Evolutionary conservation across 176 grass and related monocot genomes (phyloP).

Genomic region (Zizania latifolia): DNA sequence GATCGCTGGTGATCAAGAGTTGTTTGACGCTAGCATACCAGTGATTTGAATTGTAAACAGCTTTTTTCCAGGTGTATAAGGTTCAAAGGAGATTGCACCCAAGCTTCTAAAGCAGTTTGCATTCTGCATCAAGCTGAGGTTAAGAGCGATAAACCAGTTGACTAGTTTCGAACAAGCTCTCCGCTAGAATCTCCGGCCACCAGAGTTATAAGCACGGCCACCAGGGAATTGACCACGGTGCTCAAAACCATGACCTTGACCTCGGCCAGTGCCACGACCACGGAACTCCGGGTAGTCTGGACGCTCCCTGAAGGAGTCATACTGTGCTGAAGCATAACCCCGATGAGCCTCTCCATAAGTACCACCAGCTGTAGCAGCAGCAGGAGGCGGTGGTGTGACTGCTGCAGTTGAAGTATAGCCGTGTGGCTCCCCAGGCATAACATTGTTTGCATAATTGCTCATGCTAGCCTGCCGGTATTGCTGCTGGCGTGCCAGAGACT

Average conservation of each 20-base stretch:
- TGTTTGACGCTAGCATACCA: neutral
- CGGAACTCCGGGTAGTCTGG: slow-evolving; percentile 46
- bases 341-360: slow-evolving; percentile 50
- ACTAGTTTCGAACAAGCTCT: neutral
- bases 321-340: slow-evolving; percentile 46
- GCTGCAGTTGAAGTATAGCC: slow-evolving; percentile 35
- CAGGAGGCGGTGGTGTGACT: neutral
- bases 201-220: slow-evolving; percentile 72
- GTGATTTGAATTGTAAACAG: neutral
- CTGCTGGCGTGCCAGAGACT: slow-evolving; percentile 63
- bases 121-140: neutral
- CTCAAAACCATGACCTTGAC: slow-evolving; percentile 49
- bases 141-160: neutral
- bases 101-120: neutral
- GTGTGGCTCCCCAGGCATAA: slow-evolving; percentile 27
- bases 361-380: slow-evolving; percentile 19
- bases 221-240: slow-evolving; percentile 49
- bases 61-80: neutral
- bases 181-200: slow-evolving; percentile 57
- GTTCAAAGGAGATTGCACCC: neutral
- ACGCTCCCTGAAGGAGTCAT: slow-evolving; percentile 37
- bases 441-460: slow-evolving; percentile 46
- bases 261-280: slow-evolving; percentile 37
- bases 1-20: neutral
- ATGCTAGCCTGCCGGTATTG: slow-evolving; percentile 76